Evolutionary conservation across 768 basidiomycete genomes (phyloP), one percentile per base, ranked within the genome.

Genomic region (Tricholoma flavovirens): DNA sequence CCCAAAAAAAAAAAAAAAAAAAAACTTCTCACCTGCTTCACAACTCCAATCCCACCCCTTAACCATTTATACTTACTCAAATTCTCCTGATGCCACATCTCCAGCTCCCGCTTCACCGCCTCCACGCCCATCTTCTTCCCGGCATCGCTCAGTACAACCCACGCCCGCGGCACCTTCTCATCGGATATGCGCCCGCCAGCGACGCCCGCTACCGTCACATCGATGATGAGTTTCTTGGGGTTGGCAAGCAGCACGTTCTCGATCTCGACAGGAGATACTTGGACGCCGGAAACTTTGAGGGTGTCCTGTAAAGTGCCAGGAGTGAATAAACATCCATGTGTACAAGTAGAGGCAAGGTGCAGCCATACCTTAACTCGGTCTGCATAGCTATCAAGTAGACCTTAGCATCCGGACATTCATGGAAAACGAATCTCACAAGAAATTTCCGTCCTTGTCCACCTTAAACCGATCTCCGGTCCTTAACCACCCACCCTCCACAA

Each of bases 241-340:
- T 91, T 82, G 0, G 74, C 74, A 17, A 84, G 75, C 2, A 92
- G 71, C 21, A 77, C 78, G 24, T 82, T 75, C 65, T 92, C 90
- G 51, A 92, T 86, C 65, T 93, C 90, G 15, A 80, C 77, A 0
- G 90, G 90, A 0, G 90, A 89, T 0, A 92, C 90, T 68, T 92
- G 90, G 49, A 74, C 75, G 3, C 90, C 90, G 0, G 87, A 89
- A 2, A 93, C 78, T 65, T 93, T 93, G 19, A 93, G 75, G 0
- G 83, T 90, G 63, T 92, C 90, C 84, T 89, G 49, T 21, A 48
- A 50, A 15, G 11, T 35, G 51, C 26, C 30, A 8, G 30, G 30
- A 8, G 3, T 4, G 30, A 32, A 32, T 32, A 32, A 32, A 29
- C 29, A 29, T 29, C 29, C 30, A 32, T 15, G 52, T 68, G 21